Evolutionary conservation across 371 early-diverging fungal species (phyloP), one percentile per base, ranked within the genome.

Genomic region (Dipsacomyces acuminosporus): DNA sequence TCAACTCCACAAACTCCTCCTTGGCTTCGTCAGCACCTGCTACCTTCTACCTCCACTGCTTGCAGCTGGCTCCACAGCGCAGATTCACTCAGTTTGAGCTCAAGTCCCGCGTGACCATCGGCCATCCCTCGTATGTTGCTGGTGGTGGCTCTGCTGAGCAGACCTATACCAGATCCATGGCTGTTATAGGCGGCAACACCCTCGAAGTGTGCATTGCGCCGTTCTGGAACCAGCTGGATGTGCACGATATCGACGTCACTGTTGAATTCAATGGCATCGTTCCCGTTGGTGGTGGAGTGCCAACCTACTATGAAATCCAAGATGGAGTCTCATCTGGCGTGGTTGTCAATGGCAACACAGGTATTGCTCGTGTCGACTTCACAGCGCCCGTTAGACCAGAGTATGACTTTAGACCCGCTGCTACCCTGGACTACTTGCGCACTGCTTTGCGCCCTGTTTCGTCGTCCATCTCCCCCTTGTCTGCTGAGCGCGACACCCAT

Each of bases 261-360:
- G 53, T 94, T 23, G 78, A 81, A 20, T 95, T 96, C 78, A 88
- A 87, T 64, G 93, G 94, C 35, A 72, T 95, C 36, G 76, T 79
- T 45, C 33, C 85, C n/a, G 59, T 75, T 8, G 81, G 83, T 8
- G 63, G 8, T 17, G 38, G 38, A 8, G 17, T n/a, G 38, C 38
- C 38, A 17, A n/a, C 38, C n/a, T 17, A 15, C 4, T 15, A 8
- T 5, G 38, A n/a, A 7, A 7, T 34, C 38, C 5, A 38, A 13
- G 3, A 24, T 36, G 24, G 19, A 19, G 22, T 24, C 8, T 63
- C 48, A 11, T 48, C 63, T 19, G 70, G 74, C 23, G 54, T 80
- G n/a, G 76, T 84, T 26, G 74, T 85, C 48, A 78, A 84, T 24
- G 89, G 84, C 21, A 77, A 81, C 48, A 59, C 78, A 25, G 71